Percentiles rank a stretch among this genome's conserved stretches.
phyloP scores from a whole-genome alignment of 2,329 filamentous ascomycete species.

The Calycina herbarum region DNA sequence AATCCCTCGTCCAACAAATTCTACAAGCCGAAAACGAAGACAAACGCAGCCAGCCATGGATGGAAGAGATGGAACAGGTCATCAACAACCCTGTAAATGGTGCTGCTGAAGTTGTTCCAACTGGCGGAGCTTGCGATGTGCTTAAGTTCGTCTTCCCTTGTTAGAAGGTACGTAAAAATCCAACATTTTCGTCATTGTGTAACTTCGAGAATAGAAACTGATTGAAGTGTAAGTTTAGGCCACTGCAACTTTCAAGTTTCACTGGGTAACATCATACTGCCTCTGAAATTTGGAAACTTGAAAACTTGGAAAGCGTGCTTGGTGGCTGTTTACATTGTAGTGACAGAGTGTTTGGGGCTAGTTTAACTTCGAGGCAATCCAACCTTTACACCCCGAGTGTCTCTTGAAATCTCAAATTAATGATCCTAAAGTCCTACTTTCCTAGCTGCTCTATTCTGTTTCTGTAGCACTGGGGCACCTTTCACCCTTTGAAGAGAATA shows the following conservation, averaged over 20 bases:
- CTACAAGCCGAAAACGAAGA: not conserved
- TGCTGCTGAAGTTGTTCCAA: not conserved
- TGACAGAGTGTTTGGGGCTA: not conserved
- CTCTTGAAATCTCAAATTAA: not conserved
- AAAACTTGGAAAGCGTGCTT: too few relatives aligned
- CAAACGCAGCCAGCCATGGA: constrained; percentile 1
- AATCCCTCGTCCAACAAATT: not conserved
- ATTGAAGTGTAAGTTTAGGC: not conserved
- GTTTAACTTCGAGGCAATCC: not conserved
- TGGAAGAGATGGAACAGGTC: not conserved
- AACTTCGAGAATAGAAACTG: not conserved
- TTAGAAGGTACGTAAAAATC: not conserved
- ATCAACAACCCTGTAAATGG: not conserved
- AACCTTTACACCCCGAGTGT: not conserved
- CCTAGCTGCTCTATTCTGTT: too few relatives aligned
- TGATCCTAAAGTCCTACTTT: too few relatives aligned
- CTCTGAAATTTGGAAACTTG: too few relatives aligned
- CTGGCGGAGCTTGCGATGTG: not conserved
- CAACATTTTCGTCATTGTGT: not conserved
- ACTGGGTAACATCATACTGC: too few relatives aligned
- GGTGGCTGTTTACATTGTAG: not conserved
- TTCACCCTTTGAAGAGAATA: too few relatives aligned
- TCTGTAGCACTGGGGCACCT: too few relatives aligned
- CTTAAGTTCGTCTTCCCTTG: not conserved
- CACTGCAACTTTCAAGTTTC: too few relatives aligned